Base-by-base conservation (phyloP, 768 basidiomycete species). In the Suillus spraguei region DNA sequence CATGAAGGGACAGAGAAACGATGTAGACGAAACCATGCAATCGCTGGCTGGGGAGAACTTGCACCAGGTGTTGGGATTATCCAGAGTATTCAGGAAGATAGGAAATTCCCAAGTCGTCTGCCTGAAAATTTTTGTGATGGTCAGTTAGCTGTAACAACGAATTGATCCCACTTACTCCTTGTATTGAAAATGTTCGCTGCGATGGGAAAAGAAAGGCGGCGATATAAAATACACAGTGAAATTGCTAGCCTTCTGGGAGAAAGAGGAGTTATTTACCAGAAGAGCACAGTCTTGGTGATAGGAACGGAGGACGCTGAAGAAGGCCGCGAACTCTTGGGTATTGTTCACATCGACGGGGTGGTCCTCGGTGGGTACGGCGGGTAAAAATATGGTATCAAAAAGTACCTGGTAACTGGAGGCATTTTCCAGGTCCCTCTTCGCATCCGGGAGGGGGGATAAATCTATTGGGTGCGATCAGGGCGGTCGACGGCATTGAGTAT, bases 41-140 rank as follows among this genome's bases (percentile, higher is more conserved):
- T 69, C 56, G 17, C 49, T 65, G 10, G 10, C 65, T 2, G 67
- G 65, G 1, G 1, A 38, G n/a, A 58, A 61, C 44, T 63, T 66
- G 6, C 42, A 53, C 35, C 33, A 65, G 11, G 13, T 0, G 5
- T 63, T 22, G 9, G 0, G 59, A 1, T 22, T 13, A 2, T 2
- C 6, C 1, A 0, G 1, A 1, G 55, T 22, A 10, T 50, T 39
- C 5, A 70, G 17, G 28, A 70, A 64, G 1, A 70, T 32, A 0
- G 64, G 69, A 13, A 70, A 70, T 5, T 4, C 2, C 69, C 61
- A 70, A 1, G 33, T 10, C 20, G 16, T 58, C 4, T 68, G 59
- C 59, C 69, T 70, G 44, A 9, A 49, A 59, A 13, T 33, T 61
- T 41, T 9, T 13, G n/a, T 24, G 33, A 36, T 22, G 33, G 38